These are phyloP conservation scores for Naganishia albida DNA, from an alignment of 1,284 basidiomycete genomes.

Conservation along the genomic window DNA sequence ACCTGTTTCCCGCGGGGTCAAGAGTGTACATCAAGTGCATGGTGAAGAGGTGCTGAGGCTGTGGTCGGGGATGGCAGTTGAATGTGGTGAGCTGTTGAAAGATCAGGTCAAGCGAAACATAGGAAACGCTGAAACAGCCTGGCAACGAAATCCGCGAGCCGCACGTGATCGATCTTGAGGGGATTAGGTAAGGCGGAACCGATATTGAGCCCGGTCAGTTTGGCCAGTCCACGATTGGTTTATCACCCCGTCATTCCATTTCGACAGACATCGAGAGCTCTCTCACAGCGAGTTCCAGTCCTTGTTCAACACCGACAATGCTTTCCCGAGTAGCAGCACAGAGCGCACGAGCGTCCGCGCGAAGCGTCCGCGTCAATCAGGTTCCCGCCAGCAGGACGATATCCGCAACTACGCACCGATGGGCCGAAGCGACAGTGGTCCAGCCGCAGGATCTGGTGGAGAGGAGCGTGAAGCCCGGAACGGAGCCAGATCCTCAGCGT, in stretches of 20 bases:
- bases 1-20: slow-evolving; percentile 69
- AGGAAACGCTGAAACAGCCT: not conserved
- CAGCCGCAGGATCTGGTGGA: slow-evolving; percentile 32
- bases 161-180: not conserved
- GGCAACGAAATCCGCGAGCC: slow-evolving; percentile 5
- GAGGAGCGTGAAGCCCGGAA: slow-evolving; percentile 26
- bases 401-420: slow-evolving; percentile 19
- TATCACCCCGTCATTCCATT: not conserved
- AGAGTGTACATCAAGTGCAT: slow-evolving; percentile 96
- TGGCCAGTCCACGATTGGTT: slow-evolving; percentile 17
- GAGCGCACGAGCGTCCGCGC: slow-evolving; percentile 16
- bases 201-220: not conserved
- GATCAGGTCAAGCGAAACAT: not conserved
- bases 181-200: slow-evolving; percentile 23
- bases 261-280: not conserved
- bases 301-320: not conserved
- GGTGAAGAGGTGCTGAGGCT: slow-evolving; percentile 40
- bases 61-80: not conserved
- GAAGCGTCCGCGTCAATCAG: slow-evolving; percentile 14
- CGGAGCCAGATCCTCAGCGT: slow-evolving; percentile 31
- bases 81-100: too few species aligned
- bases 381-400: slow-evolving; percentile 25
- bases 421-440: slow-evolving; percentile 23
- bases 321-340: slow-evolving; percentile 12
- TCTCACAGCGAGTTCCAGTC: not conserved